Conservation (phyloP, 495 filamentous ascomycete genomes). For the Penicillium ochrochloron region DNA sequence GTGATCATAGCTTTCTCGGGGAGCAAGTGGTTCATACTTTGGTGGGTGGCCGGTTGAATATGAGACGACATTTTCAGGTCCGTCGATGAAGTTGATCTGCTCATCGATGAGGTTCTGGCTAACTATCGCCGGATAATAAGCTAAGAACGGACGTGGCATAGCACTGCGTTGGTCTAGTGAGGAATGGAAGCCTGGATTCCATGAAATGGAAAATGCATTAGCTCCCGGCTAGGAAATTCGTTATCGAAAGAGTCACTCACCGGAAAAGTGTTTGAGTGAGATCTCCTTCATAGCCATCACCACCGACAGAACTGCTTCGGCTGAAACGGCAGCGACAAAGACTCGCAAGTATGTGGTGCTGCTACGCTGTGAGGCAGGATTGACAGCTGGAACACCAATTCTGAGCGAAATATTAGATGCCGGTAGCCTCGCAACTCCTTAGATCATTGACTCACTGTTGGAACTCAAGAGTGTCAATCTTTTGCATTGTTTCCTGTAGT, state of each 20-base stretch:
- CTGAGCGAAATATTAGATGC: not conserved
- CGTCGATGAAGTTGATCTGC: not conserved
- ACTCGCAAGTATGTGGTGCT: not conserved
- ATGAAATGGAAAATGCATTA: not conserved
- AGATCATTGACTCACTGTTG: slow-evolving; percentile 12
- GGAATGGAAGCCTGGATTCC: not conserved
- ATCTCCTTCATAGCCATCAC: not conserved
- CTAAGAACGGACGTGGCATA: not conserved
- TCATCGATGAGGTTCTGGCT: not conserved
- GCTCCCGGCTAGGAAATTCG: not conserved
- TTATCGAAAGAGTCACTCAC: not conserved
- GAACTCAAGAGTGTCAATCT: slow-evolving; percentile 36
- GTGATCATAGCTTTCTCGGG: slow-evolving; percentile 17
- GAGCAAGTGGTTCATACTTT: slow-evolving; percentile 19
- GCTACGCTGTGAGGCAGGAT: not conserved
- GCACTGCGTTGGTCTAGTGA: not conserved
- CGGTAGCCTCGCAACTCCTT: slow-evolving; percentile 25
- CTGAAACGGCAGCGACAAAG: not conserved
- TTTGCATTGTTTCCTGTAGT: slow-evolving; percentile 14
- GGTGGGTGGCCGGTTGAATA: not conserved
- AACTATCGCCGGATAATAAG: not conserved
- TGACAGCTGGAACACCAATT: not conserved
- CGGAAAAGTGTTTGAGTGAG: not conserved
- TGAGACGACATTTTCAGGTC: not conserved
- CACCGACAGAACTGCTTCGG: not conserved